Evolutionary conservation across 2,329 filamentous ascomycete species (phyloP), one percentile per base, ranked within the genome.

Genomic region (Xylaria sp.): DNA sequence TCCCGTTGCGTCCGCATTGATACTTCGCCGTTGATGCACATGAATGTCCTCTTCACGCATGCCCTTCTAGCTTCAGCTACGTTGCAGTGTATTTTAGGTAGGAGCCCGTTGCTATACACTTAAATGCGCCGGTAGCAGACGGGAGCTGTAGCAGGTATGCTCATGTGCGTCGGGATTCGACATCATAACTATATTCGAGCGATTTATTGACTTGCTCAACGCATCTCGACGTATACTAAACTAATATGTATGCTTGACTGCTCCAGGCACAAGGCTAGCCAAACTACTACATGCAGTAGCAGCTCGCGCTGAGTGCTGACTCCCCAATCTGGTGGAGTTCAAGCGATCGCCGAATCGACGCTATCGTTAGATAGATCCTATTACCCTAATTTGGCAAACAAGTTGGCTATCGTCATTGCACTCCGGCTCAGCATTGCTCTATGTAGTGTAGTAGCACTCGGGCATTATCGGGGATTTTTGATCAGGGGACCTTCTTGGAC

Each of bases 331-430:
- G 12, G 46, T 50, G 20, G 46, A 50, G 51, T 23, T 20, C 25
- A 41, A 37, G 56, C 44, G 68, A 70, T 70, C 65, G 65, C 46
- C 52, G 15, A 68, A 62, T 65, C 61, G 61, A 65, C 61, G 65
- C 68, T 70, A 70, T 63, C 44, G 25, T 58, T 50, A 62, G 68
- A 65, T 61, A 62, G 68, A 68, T 67, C 46, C 41, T 59, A 51
- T 48, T 28, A 23, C 34, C 32, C 65, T 64, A 10, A 62, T 68
- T 50, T 44, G 41, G 60, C 10, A 32, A 57, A 62, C 44, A 62
- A 56, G 10, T 55, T 20, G 57, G 23, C 56, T 63, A 65, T 70
- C 69, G 58, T 65, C 61, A 63, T 68, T 50, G 56, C 28, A 50
- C 15, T n/a, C 52, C 41, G 55, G 55, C 23, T 32, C 28, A 51